Evolutionary conservation across 805 yeast genomes (phyloP).

Genomic region (Starmerella powellii): DNA sequence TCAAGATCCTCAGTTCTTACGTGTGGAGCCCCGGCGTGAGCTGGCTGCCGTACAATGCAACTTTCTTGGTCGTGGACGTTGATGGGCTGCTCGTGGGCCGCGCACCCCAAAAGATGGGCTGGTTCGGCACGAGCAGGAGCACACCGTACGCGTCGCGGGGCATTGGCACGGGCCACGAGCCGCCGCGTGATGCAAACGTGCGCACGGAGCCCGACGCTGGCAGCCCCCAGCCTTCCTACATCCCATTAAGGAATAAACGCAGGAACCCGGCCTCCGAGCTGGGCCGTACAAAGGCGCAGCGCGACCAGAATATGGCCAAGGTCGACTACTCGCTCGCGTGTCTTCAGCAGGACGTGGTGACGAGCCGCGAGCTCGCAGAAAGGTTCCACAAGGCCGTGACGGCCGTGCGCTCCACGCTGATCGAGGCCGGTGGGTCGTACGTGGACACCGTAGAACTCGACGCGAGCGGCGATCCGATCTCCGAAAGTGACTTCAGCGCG

Average conservation of each 20-base stretch:
- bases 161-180: too few relatives aligned
- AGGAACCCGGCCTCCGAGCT: conserved; percentile 10
- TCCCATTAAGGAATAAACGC: background rate
- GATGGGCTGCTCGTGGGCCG: conserved; percentile 3
- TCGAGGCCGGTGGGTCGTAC: conserved; percentile 11
- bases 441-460: background rate
- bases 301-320: conserved; percentile 12
- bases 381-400: conserved; percentile 13
- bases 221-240: too few relatives aligned
- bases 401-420: background rate
- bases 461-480: background rate
- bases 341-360: conserved; percentile 13
- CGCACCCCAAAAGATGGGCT: conserved; percentile 1
- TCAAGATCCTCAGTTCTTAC: background rate
- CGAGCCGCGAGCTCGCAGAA: conserved; percentile 14
- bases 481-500: background rate
- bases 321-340: conserved; percentile 18
- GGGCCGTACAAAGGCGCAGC: conserved; percentile 2
- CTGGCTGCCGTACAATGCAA: conserved; percentile 6
- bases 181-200: too few relatives aligned
- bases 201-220: too few relatives aligned
- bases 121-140: conserved; percentile 9
- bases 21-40: conserved; percentile 15
- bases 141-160: conserved; percentile 1
- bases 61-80: conserved; percentile 6